These are phyloP conservation scores for Alternaria sp. DNA, from an alignment of 2,329 filamentous ascomycete species.

Conservation along the genomic window DNA sequence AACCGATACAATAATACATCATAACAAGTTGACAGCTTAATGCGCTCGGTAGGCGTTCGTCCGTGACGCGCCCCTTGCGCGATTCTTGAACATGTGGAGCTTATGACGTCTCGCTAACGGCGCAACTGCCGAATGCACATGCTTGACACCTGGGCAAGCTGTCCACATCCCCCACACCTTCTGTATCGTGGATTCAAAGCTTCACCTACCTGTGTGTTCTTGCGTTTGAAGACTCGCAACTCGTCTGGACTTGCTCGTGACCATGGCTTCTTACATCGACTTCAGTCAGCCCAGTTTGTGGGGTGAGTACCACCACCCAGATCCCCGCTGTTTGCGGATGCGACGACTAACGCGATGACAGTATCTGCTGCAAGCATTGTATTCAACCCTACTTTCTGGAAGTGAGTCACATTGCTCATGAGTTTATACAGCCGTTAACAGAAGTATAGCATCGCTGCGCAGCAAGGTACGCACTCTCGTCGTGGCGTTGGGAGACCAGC, in stretches of 20 bases:
- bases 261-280: slow-evolving; percentile 49
- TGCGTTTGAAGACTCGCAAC: background rate
- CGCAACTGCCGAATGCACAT: slow-evolving; percentile 29
- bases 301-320: slow-evolving; percentile 49
- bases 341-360: slow-evolving; percentile 50
- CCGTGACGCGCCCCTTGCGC: slow-evolving; percentile 2
- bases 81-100: slow-evolving; percentile 14
- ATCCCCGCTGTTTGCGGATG: slow-evolving; percentile 2
- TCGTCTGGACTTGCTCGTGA: background rate
- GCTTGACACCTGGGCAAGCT: slow-evolving; percentile 33
- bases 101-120: slow-evolving; percentile 44
- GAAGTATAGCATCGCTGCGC: slow-evolving; percentile 75
- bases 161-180: slow-evolving; percentile 31
- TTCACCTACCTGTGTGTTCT: background rate
- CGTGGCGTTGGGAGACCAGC: background rate
- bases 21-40: background rate
- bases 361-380: slow-evolving; percentile 83
- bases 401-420: slow-evolving; percentile 64
- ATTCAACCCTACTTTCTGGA: slow-evolving; percentile 99
- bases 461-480: slow-evolving; percentile 69
- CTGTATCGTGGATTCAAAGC: slow-evolving; percentile 10
- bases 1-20: background rate
- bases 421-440: slow-evolving; percentile 7
- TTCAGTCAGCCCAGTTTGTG: slow-evolving; percentile 59
- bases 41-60: background rate